A percentile compares a stretch with the other conserved stretches of the same genome.
Conservation (phyloP, 2,329 filamentous ascomycete genomes). For the Gnomoniopsis sp. region DNA sequence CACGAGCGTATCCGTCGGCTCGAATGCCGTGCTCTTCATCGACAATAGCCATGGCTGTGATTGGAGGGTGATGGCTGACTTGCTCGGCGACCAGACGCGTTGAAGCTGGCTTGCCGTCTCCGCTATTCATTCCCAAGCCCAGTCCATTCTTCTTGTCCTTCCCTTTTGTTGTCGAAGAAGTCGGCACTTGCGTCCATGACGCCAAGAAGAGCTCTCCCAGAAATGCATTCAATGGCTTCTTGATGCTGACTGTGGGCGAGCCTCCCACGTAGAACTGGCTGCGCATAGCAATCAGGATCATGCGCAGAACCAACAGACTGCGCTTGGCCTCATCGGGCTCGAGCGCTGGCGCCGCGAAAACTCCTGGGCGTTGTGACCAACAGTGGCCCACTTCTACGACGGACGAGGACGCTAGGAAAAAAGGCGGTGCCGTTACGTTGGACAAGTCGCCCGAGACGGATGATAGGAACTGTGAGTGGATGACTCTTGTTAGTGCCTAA, state of each 20-base stretch:
- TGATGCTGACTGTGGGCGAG: conserved; percentile 43
- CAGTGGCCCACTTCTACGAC: conserved; percentile 50
- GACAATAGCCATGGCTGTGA: conserved; percentile 48
- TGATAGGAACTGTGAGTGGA: conserved; percentile 26
- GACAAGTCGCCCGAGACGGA: conserved; percentile 47
- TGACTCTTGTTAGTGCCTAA: neutral
- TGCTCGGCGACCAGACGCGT: conserved; percentile 42
- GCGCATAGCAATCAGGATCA: conserved; percentile 43
- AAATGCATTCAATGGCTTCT: conserved; percentile 52
- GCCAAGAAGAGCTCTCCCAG: conserved; percentile 48
- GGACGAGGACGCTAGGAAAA: conserved; percentile 44
- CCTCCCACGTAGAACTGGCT: conserved; percentile 46
- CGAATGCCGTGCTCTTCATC: conserved; percentile 41
- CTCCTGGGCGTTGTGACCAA: conserved; percentile 45
- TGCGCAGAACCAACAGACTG: conserved; percentile 43
- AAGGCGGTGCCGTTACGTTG: conserved; percentile 49
- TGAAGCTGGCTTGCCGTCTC: conserved; percentile 27
- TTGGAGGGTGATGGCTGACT: conserved; percentile 51
- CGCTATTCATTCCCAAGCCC: conserved; percentile 21
- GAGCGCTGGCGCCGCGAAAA: conserved; percentile 45
- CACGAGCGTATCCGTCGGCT: conserved; percentile 47
- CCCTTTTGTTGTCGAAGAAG: conserved; percentile 17
- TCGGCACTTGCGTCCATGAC: conserved; percentile 30
- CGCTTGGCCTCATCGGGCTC: conserved; percentile 40
- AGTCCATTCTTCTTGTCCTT: neutral